A percentile compares a stretch with the other conserved stretches of the same genome.
phyloP scores from a whole-genome alignment of 495 filamentous ascomycete genomes.

The Hyaloscypha bicolor region DNA sequence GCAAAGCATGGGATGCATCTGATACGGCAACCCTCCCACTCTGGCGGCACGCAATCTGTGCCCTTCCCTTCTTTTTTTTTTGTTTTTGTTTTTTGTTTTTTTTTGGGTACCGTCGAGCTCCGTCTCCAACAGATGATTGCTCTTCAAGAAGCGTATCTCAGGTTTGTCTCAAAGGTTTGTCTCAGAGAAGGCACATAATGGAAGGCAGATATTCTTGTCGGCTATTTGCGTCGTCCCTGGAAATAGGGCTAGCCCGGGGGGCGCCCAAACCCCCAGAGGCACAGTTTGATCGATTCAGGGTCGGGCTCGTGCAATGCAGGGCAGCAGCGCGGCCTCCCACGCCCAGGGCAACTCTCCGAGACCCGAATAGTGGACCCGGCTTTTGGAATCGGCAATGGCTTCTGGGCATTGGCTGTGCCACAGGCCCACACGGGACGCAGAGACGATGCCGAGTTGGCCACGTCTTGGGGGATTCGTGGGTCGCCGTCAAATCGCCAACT shows the following conservation, averaged over 20 bases:
- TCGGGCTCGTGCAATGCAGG: background rate
- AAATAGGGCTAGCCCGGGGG: background rate
- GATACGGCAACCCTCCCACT: slow-evolving; percentile 16
- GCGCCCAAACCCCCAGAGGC: background rate
- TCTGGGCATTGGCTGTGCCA: background rate
- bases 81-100: background rate
- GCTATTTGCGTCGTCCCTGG: slow-evolving; percentile 5
- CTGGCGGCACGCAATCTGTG: slow-evolving; percentile 8
- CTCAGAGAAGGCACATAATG: background rate
- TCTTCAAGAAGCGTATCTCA: background rate
- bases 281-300: background rate
- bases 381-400: background rate
- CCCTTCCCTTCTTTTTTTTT: background rate
- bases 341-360: background rate
- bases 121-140: background rate
- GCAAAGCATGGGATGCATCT: slow-evolving; percentile 5
- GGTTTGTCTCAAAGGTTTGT: background rate
- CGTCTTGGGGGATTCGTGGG: background rate
- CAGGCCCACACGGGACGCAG: no score
- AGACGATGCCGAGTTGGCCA: no score
- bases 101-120: background rate
- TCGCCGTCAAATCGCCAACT: background rate
- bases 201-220: background rate
- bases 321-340: background rate
- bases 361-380: background rate